Percentiles rank a stretch among this genome's conserved stretches.
Evolutionary conservation across 495 filamentous ascomycete genomes (phyloP).

Genomic region (Cenococcum geophilum): DNA sequence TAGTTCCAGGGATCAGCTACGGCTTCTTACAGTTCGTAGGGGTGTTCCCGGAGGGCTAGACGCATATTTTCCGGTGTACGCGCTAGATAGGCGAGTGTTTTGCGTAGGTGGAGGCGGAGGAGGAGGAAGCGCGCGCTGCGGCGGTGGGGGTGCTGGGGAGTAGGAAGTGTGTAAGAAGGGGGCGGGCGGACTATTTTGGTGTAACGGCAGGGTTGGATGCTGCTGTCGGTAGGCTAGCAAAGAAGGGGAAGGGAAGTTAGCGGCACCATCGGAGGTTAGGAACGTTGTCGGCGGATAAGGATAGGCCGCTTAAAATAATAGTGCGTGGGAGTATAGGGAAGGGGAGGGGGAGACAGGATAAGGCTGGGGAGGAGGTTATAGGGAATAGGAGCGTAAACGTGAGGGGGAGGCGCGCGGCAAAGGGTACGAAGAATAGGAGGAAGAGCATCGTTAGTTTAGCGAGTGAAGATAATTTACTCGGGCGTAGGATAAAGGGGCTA

Average conservation of each 20-base stretch:
- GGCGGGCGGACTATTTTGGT: conserved; percentile 29
- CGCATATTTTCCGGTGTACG: conserved; percentile 66
- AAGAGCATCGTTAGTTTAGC: conserved; percentile 65
- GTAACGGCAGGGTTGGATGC: conserved; percentile 16
- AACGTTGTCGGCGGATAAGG: conserved; percentile 71
- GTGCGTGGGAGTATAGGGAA: conserved; percentile 33
- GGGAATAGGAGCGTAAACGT: conserved; percentile 7
- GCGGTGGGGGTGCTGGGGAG: neutral
- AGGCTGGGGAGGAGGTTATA: neutral
- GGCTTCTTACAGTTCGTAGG: conserved; percentile 87
- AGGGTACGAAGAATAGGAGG: conserved; percentile 40
- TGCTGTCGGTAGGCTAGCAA: conserved; percentile 15
- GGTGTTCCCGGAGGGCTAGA: conserved; percentile 80
- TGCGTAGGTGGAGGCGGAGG: conserved; percentile 42
- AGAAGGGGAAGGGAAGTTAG: neutral
- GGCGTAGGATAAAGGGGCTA: conserved; percentile 78
- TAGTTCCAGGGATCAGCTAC: conserved; percentile 84
- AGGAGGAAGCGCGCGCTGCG: neutral
- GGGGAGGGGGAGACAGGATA: conserved; percentile 4
- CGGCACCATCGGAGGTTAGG: conserved; percentile 39
- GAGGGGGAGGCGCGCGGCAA: conserved; percentile 33
- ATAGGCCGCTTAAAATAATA: conserved; percentile 72
- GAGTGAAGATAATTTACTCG: conserved; percentile 78
- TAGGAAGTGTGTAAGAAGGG: conserved; percentile 3
- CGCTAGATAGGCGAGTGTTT: conserved; percentile 74